Evolutionary conservation across 345 rosid genomes (phyloP).

Genomic region (Eucalyptus tenuipes): DNA sequence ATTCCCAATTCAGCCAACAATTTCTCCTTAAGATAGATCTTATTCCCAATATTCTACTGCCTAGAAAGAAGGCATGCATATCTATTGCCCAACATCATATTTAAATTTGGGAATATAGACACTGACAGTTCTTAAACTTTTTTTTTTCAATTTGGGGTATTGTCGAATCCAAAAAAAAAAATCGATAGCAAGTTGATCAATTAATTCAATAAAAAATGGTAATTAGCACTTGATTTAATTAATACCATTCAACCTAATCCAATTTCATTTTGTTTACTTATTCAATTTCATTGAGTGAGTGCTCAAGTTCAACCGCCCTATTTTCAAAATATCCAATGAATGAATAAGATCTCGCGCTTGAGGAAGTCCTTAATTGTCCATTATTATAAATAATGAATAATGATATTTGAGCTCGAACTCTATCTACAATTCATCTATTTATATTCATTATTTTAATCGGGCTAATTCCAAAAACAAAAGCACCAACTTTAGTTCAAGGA

Average conservation of each 20-base stretch:
- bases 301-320: not conserved
- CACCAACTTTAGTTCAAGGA: too few relatives aligned
- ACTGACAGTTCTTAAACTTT: not conserved
- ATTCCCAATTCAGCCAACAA: not conserved
- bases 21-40: not conserved
- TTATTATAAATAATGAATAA: too few relatives aligned
- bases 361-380: too few relatives aligned
- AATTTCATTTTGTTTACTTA: not conserved
- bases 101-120: not conserved
- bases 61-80: not conserved
- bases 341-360: too few relatives aligned
- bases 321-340: not conserved
- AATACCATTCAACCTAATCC: not conserved
- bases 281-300: not conserved
- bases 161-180: not conserved
- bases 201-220: not conserved
- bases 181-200: not conserved
- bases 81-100: not conserved
- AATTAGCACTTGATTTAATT: not conserved
- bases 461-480: too few relatives aligned
- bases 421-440: too few relatives aligned
- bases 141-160: too few relatives aligned
- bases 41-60: not conserved
- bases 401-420: too few relatives aligned
- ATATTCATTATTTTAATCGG: too few relatives aligned